Base-by-base conservation (phyloP, 2,329 filamentous ascomycete species). In the Tolypocladium tundrense region DNA sequence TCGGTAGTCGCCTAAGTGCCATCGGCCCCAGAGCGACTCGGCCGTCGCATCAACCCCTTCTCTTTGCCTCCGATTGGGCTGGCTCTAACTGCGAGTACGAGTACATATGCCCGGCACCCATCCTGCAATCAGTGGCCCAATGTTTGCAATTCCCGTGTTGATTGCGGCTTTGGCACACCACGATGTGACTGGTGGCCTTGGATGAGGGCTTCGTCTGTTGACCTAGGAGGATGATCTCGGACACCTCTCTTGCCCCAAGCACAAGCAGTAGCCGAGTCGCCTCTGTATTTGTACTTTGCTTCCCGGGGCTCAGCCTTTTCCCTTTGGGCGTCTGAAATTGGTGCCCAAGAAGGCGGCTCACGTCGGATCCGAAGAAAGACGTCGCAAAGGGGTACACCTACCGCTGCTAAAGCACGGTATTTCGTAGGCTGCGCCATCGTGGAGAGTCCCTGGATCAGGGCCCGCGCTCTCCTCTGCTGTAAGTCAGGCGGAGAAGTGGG, bases 1-100 rank as follows among this genome's bases (percentile, higher is more conserved):
- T 60, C 59, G 57, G 55, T 54, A 57, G 53, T 60, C 35, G 39
- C 57, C 52, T 48, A 43, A 43, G 48, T 43, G 19, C 39, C 39
- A 51, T 55, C 54, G 39, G 39, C 50, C 19, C 48, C 56, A 53
- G 39, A 37, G n/a, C 27, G 37, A 42, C 55, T 57, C 24, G 48
- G 48, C 55, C 55, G 56, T 57, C 56, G 57, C 57, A 52, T 58
- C 27, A 45, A 39, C 57, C 40, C 40, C 37, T 39, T 31, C 40
- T 42, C n/a, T 39, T 42, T 52, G 35, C 39, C 48, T 27, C 56
- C 56, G 50, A 57, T 53, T 53, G 50, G 56, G 31, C 31, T 55
- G 21, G 19, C 31, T 35, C 10, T 4, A 31, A 4, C 27, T 24
- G 24, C 24, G 24, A 27, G 24, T 27, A 27, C 24, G 24, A 27